phyloP scores from a whole-genome alignment of 78 protist genomes.

The Cyanophora paradoxa region DNA sequence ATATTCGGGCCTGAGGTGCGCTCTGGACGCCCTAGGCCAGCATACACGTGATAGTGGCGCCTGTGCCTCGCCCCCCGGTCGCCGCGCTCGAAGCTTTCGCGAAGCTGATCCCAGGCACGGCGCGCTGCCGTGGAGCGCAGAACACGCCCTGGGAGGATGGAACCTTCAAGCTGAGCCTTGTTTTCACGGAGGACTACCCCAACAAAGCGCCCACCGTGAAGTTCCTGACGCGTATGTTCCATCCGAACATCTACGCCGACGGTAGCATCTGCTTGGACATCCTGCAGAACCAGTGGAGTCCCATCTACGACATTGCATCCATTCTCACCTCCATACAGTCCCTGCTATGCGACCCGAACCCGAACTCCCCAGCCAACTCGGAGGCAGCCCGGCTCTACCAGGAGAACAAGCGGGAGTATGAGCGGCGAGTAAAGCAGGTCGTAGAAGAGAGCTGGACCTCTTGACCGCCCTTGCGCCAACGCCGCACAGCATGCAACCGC shows the following conservation, averaged over 20 bases:
- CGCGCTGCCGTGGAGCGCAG: slow-evolving; percentile 64
- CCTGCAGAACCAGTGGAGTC: slow-evolving; percentile 87
- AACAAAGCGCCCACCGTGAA: slow-evolving; percentile 95
- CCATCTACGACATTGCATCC: slow-evolving; percentile 96
- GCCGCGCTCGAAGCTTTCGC: neutral
- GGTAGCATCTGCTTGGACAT: slow-evolving; percentile 99
- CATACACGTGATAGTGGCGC: too few species aligned
- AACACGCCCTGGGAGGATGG: slow-evolving; percentile 99
- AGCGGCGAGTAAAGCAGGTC: slow-evolving; percentile 82
- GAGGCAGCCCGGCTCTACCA: slow-evolving; percentile 94
- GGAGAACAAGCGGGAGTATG: slow-evolving; percentile 93
- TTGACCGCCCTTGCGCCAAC: too few species aligned
- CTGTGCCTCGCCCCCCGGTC: neutral
- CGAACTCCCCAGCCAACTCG: slow-evolving; percentile 96
- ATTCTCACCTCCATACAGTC: slow-evolving; percentile 98
- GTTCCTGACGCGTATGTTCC: slow-evolving; percentile 92
- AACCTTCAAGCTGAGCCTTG: slow-evolving; percentile 89
- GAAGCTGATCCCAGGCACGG: too few species aligned
- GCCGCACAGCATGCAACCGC: too few species aligned
- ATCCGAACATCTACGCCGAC: slow-evolving; percentile 97
- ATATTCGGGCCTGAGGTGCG: too few species aligned
- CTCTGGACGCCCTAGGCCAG: too few species aligned
- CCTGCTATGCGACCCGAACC: slow-evolving; percentile 98
- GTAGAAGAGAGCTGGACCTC: slow-evolving; percentile 94
- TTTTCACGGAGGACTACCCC: slow-evolving; percentile 97